Conservation (phyloP, 106 monocot genomes). For the Acorus calamus region DNA sequence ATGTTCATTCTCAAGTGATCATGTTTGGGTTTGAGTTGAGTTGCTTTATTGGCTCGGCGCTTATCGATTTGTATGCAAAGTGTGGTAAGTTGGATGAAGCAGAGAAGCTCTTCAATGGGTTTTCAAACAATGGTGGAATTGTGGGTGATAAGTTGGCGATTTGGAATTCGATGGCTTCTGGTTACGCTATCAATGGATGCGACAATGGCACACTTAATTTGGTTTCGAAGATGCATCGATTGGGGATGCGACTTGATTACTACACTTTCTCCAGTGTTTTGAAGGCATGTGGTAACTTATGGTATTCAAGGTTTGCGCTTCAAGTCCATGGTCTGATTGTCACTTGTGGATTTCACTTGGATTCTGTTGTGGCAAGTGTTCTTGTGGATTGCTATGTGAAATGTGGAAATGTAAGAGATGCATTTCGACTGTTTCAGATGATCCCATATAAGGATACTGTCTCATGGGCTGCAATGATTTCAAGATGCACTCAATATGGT, state of each 20-base stretch:
- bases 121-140: slow-evolving; percentile 3
- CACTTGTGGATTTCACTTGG: slow-evolving; percentile 24
- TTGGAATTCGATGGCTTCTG: slow-evolving; percentile 57
- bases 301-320: slow-evolving; percentile 19
- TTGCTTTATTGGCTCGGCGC: slow-evolving; percentile 25
- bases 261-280: slow-evolving; percentile 53
- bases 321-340: slow-evolving; percentile 50
- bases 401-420: slow-evolving; percentile 36
- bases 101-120: slow-evolving; percentile 19
- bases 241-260: slow-evolving; percentile 29
- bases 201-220: slow-evolving; percentile 31
- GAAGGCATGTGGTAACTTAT: slow-evolving; percentile 28
- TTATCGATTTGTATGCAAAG: slow-evolving; percentile 68
- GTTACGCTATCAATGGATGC: slow-evolving; percentile 28
- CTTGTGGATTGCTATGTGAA: slow-evolving; percentile 44
- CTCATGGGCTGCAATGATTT: slow-evolving; percentile 43
- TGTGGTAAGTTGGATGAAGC: slow-evolving; percentile 30
- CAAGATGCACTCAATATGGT: slow-evolving; percentile 37
- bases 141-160: slow-evolving; percentile 21
- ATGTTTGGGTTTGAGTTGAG: slow-evolving; percentile 33
- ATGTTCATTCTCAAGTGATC: slow-evolving; percentile 45
- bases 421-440: slow-evolving; percentile 24
- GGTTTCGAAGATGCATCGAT: slow-evolving; percentile 33
- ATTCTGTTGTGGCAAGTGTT: slow-evolving; percentile 43
- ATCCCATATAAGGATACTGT: slow-evolving; percentile 42